Conservation (phyloP, 345 rosid genomes). For the Citrus cavaleriei region DNA sequence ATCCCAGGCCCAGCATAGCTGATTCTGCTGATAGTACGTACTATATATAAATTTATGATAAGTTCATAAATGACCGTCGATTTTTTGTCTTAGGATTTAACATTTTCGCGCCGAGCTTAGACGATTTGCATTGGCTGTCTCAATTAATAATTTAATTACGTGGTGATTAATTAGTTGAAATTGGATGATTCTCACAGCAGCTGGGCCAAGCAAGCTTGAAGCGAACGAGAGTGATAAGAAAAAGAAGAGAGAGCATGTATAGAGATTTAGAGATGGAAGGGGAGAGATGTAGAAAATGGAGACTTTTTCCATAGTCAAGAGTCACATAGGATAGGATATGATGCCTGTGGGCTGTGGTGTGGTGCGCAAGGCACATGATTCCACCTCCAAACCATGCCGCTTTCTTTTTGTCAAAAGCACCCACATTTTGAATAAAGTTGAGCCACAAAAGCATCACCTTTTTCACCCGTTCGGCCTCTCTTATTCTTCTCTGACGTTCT, state of each 20-base stretch:
- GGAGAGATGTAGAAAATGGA: too few relatives aligned
- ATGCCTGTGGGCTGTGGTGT: neutral
- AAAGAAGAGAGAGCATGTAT: too few relatives aligned
- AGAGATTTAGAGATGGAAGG: neutral
- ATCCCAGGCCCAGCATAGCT: neutral
- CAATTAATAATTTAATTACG: too few relatives aligned
- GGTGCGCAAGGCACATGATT: conserved; percentile 5
- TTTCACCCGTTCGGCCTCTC: neutral
- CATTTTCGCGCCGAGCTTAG: neutral
- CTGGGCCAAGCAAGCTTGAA: conserved; percentile 2
- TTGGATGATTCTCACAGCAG: neutral
- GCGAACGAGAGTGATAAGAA: neutral
- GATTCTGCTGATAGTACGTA: neutral
- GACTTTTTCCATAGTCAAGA: too few relatives aligned
- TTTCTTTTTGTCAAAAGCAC: conserved; percentile 14
- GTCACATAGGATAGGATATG: too few relatives aligned
- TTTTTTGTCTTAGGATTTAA: neutral
- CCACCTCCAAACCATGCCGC: neutral
- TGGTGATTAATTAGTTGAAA: too few relatives aligned
- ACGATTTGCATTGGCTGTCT: neutral
- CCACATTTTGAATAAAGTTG: conserved; percentile 15
- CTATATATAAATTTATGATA: neutral
- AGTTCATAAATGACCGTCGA: neutral
- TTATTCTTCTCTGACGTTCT: neutral
- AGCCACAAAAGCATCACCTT: conserved; percentile 6